These are phyloP conservation scores for Phyllosticta citriasiana DNA, from an alignment of 2,329 filamentous ascomycete genomes.

Conservation along the genomic window DNA sequence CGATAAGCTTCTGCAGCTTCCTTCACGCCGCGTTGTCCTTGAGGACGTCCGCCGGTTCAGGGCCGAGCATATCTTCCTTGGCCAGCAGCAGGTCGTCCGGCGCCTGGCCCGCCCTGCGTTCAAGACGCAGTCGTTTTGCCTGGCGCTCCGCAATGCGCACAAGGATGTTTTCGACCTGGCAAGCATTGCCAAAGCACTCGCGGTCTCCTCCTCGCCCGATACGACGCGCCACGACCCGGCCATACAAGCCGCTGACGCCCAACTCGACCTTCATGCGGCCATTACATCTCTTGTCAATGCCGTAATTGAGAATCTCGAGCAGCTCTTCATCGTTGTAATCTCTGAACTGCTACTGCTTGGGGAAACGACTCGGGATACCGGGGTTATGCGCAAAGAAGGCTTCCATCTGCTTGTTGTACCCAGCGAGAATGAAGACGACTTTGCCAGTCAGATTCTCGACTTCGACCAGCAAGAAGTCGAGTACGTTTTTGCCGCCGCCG, in stretches of 20 bases:
- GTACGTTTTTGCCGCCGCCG: slow-evolving; percentile 47
- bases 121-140: slow-evolving; percentile 41
- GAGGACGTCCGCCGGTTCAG: slow-evolving; percentile 49
- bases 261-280: slow-evolving; percentile 50
- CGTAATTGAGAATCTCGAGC: slow-evolving; percentile 46
- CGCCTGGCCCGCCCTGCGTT: slow-evolving; percentile 31
- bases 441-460: slow-evolving; percentile 63
- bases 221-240: slow-evolving; percentile 51
- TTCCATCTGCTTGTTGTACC: slow-evolving; percentile 68
- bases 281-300: slow-evolving; percentile 45
- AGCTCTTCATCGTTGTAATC: slow-evolving; percentile 62
- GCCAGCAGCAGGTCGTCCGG: slow-evolving; percentile 52
- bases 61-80: slow-evolving; percentile 62
- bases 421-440: slow-evolving; percentile 61
- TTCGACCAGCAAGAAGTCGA: slow-evolving; percentile 63
- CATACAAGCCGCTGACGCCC: slow-evolving; percentile 50
- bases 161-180: slow-evolving; percentile 55
- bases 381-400: slow-evolving; percentile 65
- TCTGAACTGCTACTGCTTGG: slow-evolving; percentile 52
- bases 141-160: slow-evolving; percentile 48
- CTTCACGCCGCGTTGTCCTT: slow-evolving; percentile 45
- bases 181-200: slow-evolving; percentile 64
- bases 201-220: slow-evolving; percentile 53
- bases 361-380: slow-evolving; percentile 60
- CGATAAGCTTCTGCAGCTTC: slow-evolving; percentile 48